Evolutionary conservation across 345 rosid species (phyloP), one percentile per base, ranked within the genome.

Genomic region (Lepidium sativum): DNA sequence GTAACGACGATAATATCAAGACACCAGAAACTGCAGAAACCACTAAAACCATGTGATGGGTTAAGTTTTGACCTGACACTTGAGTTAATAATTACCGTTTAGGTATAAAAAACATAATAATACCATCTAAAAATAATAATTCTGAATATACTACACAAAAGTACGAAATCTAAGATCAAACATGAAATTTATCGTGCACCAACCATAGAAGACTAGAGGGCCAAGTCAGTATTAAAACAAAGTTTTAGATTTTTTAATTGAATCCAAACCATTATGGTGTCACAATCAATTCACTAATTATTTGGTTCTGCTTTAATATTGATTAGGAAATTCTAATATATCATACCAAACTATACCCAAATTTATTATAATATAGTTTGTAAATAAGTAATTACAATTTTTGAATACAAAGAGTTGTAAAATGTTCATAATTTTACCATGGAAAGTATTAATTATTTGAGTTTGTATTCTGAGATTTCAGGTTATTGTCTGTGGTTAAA

Each of bases 1-100:
- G 44, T 33, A 47, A 37, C 16, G 59, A 68, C 75, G 69, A 54
- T n/a, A 27, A 63, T n/a, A 38, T 34, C 52, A 27, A 63, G 64
- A 63, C 39, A 70, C 47, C 52, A 63, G 23, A 54, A 63, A 41
- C 59, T 63, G 44, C 58, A 55, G 44, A 71, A 39, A 45, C 44
- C 65, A 71, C 35, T 45, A 54, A 54, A 63, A 52, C 62, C 65
- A n/a, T 27, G 50, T 64, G 75, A 40, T 71, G 70, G 47, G 75
- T 71, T 57, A 55, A 48, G 20, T 64, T 40, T 56, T 47, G 47
- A 64, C 70, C 45, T 5, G 70, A 64, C 39, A 15, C 53, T 40
- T 56, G 59, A 60, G 70, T 71, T 56, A 56, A 64, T 32, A 71
- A 10, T 56, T 63, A 71, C 70, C 75, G 70, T 71, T 64, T 6